These are phyloP conservation scores for Chlorella vulgaris DNA, from an alignment of 139 green algal genomes.

Conservation along the genomic window DNA sequence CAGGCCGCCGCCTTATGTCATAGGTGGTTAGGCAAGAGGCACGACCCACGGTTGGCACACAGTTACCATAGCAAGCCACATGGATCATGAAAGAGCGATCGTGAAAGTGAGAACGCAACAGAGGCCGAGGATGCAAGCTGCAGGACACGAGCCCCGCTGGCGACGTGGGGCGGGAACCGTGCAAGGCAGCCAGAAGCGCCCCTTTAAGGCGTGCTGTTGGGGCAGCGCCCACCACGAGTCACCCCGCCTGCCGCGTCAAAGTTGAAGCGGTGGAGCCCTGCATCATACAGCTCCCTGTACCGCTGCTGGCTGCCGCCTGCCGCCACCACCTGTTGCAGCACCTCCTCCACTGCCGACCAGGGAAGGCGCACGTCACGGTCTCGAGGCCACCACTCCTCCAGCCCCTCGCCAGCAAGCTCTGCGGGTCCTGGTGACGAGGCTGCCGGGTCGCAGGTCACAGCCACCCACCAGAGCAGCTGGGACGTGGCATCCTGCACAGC, in stretches of 20 bases:
- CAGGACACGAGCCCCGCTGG: too few relatives aligned
- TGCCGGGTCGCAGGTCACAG: constrained; percentile 5
- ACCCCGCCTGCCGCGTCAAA: background rate
- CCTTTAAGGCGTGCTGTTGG: constrained; percentile 4
- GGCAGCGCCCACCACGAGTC: background rate
- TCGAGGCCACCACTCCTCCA: constrained; percentile 5
- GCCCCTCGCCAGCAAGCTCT: background rate
- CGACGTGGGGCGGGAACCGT: too few relatives aligned
- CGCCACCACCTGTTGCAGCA: background rate
- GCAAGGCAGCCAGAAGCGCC: too few relatives aligned
- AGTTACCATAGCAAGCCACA: too few relatives aligned
- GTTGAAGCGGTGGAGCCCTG: constrained; percentile 2
- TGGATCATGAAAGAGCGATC: too few relatives aligned
- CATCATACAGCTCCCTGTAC: background rate
- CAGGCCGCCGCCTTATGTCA: too few relatives aligned
- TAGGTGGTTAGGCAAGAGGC: too few relatives aligned
- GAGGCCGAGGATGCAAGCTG: too few relatives aligned
- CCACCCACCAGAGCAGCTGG: constrained; percentile 25
- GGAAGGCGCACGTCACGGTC: constrained; percentile 20
- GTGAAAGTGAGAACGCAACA: too few relatives aligned
- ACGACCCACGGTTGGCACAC: too few relatives aligned
- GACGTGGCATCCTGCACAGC: constrained; percentile 29
- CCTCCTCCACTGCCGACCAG: background rate
- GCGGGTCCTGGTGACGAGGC: constrained; percentile 6
- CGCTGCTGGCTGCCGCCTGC: constrained; percentile 14